Evolutionary conservation across 192 early-diverging fungal species (phyloP), one percentile per base, ranked within the genome.

Genomic region (Umbelopsis vinacea): DNA sequence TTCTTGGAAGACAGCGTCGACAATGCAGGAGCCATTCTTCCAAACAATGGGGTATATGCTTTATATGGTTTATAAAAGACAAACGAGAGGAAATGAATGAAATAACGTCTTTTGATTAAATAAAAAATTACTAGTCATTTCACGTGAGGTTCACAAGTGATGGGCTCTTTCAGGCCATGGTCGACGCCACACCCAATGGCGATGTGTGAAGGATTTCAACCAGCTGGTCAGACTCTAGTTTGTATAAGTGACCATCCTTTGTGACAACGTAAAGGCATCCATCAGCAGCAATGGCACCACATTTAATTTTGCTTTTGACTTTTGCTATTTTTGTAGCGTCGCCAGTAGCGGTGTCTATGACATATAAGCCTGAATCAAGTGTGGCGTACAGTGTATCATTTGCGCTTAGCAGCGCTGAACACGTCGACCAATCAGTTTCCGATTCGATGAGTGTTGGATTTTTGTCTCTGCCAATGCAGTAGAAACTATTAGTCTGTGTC

Each of bases 111-210:
- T 19, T 50, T 17, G 14, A 37, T 43, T 63, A 63, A 1, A 63
- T 15, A 19, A 63, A 43, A 7, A 43, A 43, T 11, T 4, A 6
- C 40, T 43, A 43, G 40, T 17, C 15, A 33, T 63, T 63, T 29
- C 57, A 63, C 57, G 57, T 63, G 57, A 63, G 57, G 57, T 63
- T 63, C 57, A 63, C 57, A 63, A 29, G 40, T 43, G n/a, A n/a
- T n/a, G n/a, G n/a, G 40, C 29, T 43, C 40, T 6, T 12, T 50
- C 17, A 50, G 0, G 48, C 48, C 15, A 50, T 50, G 19, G 48
- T 50, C n/a, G 48, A 50, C 48, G 48, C 48, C 48, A 50, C 48
- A 50, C 48, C 48, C n/a, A 50, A 19, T 17, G 4, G 5, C 0
- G 48, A 0, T 6, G 0, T 19, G 4, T 50, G 9, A 8, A 50